Evolutionary conservation across 495 filamentous ascomycete species (phyloP), one percentile per base, ranked within the genome.

Genomic region (Thozetella sp.): DNA sequence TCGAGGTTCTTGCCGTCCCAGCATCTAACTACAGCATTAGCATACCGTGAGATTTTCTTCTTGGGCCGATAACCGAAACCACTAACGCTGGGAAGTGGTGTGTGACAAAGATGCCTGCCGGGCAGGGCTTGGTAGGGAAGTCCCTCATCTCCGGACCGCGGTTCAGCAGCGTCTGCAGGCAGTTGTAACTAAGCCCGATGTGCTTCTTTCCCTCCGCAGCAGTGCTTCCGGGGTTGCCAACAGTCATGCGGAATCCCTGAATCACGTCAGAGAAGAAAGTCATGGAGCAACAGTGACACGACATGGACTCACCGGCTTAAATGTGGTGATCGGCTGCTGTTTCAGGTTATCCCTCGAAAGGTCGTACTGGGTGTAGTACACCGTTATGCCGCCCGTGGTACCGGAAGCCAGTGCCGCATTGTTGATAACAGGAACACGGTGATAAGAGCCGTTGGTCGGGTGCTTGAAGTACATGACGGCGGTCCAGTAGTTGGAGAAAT

Each of bases 1-100:
- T 84, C 83, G 22, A 85, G 72, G 64, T 83, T 84, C 66, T 80
- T 77, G 54, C 83, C 83, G 65, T 86, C 83, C 83, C 83, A 86
- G 70, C 80, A 79, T 59, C 76, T 76, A 25, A n/a, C n/a, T 25
- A 12, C 64, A 40, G 57, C 59, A 61, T 55, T 51, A 53, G 58
- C 34, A 2, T 43, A 25, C 45, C 3, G 2, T 26, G 15, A n/a
- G 4, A 4, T 25, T 52, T 20, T 13, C 10, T 45, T 15, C 1
- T 48, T 24, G 11, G 19, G 27, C n/a, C 12, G 55, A 19, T 2
- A n/a, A n/a, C n/a, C n/a, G n/a, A 20, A 45, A 34, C n/a, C 53
- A 71, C 73, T 67, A 19, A 80, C 76, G 76, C 66, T 17, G 80
- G 80, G 62, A 82, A 83, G 65, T 82, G 80, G 62, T 82, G 80